Evolutionary conservation across 73 alveolate genomes (phyloP).

Genomic region (Symbiodinium pilosum): DNA sequence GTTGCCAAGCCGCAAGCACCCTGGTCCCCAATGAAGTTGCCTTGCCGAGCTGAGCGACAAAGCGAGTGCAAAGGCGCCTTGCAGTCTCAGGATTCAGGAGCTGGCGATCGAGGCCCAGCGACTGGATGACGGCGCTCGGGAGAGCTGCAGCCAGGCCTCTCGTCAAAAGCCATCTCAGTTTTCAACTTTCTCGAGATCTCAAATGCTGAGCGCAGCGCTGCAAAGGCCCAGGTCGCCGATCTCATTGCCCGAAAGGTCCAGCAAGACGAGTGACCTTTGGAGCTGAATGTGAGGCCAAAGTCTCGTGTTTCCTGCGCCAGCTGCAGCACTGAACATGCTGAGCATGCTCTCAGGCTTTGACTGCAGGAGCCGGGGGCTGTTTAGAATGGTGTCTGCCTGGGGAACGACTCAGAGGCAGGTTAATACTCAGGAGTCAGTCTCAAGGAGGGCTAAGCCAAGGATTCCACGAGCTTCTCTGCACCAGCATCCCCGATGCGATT

Average conservation of each 20-base stretch:
- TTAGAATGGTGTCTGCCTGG: background rate
- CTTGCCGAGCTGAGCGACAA: too few species aligned
- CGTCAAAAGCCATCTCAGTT: background rate
- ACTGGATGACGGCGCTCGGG: constrained; percentile 56
- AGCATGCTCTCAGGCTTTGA: background rate
- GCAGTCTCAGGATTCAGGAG: too few species aligned
- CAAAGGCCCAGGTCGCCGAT: constrained; percentile 84
- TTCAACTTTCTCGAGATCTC: too few species aligned
- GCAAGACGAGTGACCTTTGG: constrained; percentile 52
- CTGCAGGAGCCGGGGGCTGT: constrained; percentile 11
- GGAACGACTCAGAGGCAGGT: too few species aligned
- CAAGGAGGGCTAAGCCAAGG: too few species aligned
- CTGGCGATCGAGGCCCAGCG: constrained; percentile 40
- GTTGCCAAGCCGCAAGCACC: constrained; percentile 62
- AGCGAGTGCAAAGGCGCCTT: too few species aligned
- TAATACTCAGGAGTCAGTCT: too few species aligned
- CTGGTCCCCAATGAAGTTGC: constrained; percentile 87
- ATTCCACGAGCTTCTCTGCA: constrained; percentile 31
- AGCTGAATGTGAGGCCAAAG: too few species aligned
- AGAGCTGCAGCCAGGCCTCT: constrained; percentile 70
- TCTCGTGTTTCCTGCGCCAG: too few species aligned
- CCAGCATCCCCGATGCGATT: constrained; percentile 59
- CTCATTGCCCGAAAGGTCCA: constrained; percentile 87
- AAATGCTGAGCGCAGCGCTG: constrained; percentile 8
- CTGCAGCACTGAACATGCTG: too few species aligned